Evolutionary conservation across 352 stramenopile genomes (phyloP), one percentile per base, ranked within the genome.

Genomic region (Phytophthora kernoviae): DNA sequence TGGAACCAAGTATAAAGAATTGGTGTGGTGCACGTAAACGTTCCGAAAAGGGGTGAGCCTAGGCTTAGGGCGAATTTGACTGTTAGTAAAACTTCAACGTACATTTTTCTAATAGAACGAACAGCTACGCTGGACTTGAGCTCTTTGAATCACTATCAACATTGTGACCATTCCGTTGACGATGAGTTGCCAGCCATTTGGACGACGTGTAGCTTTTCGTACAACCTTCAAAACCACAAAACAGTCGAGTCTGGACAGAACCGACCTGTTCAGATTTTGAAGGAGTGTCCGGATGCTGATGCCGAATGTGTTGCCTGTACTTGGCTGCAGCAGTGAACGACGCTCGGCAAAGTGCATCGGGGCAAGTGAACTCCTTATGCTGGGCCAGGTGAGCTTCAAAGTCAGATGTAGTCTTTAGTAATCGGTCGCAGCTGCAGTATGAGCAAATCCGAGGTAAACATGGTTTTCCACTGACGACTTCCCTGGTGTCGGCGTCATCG

Each of bases 161-260:
- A 9, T 30, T 27, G 14, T 65, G 49, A 0, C 36, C 34, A 6
- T 57, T 40, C 62, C 72, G 57, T 39, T 70, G 57, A 3, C 67
- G 57, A 41, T 86, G 77, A 8, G 63, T 67, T 12, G 59, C 57
- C 2, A 84, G 52, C 4, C 74, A 27, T 53, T 76, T 81, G 17
- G 58, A 37, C 1, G 74, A 79, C 9, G 44, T 47, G 63, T 86
- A 86, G 6, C n/a, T 77, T 65, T 77, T 78, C 9, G 36, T 55
- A 33, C 77, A 86, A 4, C 57, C 61, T 15, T 58, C 24, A 24
- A 57, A 58, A 15, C 57, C 57, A 24, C 77, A 86, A 11, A 39
- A 24, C 7, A 86, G 24, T 17, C 54, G 43, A 15, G 37, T 2
- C 9, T 26, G 34, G 26, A 17, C 15, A 12, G 22, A 5, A n/a